phyloP scores from a whole-genome alignment of 2,329 filamentous ascomycete species.

The Talaromyces sp. region DNA sequence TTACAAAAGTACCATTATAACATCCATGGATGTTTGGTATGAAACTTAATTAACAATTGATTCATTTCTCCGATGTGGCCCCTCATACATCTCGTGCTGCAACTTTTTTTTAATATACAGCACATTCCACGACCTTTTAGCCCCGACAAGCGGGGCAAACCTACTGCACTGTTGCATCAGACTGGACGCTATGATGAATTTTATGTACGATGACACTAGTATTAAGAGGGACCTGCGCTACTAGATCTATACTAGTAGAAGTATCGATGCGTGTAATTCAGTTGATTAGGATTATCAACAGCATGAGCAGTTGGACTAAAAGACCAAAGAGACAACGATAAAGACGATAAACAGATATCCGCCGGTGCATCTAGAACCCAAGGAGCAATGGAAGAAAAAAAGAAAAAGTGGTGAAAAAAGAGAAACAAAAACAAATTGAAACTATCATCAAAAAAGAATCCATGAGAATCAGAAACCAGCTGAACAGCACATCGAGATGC shows the following conservation, averaged over 20 bases:
- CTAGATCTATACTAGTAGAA: background rate
- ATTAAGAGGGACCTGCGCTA: background rate
- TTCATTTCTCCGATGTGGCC: background rate
- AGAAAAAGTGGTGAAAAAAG: slow-evolving; percentile 1
- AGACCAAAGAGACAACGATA: background rate
- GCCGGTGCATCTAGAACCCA: slow-evolving; percentile 21
- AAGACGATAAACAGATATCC: slow-evolving; percentile 12
- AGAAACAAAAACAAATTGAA: slow-evolving; percentile 9
- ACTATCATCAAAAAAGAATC: slow-evolving; percentile 15
- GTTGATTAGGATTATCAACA: slow-evolving; percentile 23
- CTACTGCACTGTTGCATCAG: slow-evolving; percentile 19
- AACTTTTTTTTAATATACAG: background rate
- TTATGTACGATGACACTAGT: slow-evolving; percentile 16
- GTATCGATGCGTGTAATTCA: background rate
- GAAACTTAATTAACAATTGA: background rate
- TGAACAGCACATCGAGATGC: slow-evolving; percentile 21
- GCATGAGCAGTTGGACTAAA: background rate
- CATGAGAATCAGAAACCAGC: slow-evolving; percentile 21
- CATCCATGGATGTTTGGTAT: too few relatives aligned
- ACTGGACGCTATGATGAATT: slow-evolving; percentile 4
- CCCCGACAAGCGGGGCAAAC: background rate
- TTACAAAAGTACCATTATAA: too few relatives aligned
- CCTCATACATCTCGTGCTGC: background rate
- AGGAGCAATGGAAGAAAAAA: slow-evolving; percentile 6
- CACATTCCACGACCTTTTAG: background rate